Evolutionary conservation across 768 basidiomycete species (phyloP), one percentile per base, ranked within the genome.

Genomic region (Pulveroboletus sp.): DNA sequence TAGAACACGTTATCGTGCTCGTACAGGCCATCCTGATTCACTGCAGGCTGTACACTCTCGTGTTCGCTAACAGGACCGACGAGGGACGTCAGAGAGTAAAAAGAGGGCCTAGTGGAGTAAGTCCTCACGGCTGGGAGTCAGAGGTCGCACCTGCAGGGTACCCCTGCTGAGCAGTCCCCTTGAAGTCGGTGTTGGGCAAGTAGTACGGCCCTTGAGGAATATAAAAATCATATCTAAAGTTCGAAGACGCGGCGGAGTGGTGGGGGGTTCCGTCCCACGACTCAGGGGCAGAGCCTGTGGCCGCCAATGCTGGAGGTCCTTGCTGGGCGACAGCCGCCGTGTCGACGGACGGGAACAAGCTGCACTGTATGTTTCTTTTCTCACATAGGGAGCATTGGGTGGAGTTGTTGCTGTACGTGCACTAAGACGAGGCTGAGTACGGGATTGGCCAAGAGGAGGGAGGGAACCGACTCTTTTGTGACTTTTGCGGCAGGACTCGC

Each of bases 381-480:
- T 50, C 46, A 39, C 63, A 64, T 41, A 58, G 64, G 37, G 10
- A 10, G 27, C 63, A 64, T 0, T 46, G 36, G 5, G 36, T 39
- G 7, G 59, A 54, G 14, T 44, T 28, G 27, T 35, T 53, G 24
- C 56, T 48, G 53, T 61, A 63, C 1, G 30, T 24, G 45, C 63
- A 64, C 63, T 64, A 31, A 5, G 24, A 14, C 5, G 14, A 30
- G 8, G 15, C 31, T 59, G 41, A 58, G 51, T 15, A 38, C 8
- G 33, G 31, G 39, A 14, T 40, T 8, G 9, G 5, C 9, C 4
- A 31, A 41, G 27, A 26, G 11, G 41, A 8, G 31, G 4, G 18
- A 4, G 41, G 9, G 32, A 8, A n/a, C 26, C 8, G 4, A 66
- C 63, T 56, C 42, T 63, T 43, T 64, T 64, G 46, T 64, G 63